Percentiles rank a stretch among this genome's conserved stretches.
These are phyloP conservation scores for Metarhizium rileyi DNA, from an alignment of 2,329 filamentous ascomycete genomes.

Conservation along the genomic window DNA sequence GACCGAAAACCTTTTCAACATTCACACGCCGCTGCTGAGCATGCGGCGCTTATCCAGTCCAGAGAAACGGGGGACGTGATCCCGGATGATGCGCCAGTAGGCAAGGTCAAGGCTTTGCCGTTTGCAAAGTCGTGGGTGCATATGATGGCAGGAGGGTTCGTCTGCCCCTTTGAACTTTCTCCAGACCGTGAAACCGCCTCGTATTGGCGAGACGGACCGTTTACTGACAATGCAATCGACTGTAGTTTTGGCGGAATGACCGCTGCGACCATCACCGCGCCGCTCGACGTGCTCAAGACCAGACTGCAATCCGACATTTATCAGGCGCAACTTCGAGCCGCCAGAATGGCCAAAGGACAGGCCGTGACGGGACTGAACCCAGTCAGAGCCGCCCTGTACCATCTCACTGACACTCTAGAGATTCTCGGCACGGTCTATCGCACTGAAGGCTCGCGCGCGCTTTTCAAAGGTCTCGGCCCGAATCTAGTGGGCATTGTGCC, in stretches of 20 bases:
- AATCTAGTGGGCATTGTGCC: slow-evolving; percentile 86
- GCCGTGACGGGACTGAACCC: slow-evolving; percentile 44
- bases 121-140: slow-evolving; percentile 81
- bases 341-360: slow-evolving; percentile 50
- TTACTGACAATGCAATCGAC: slow-evolving; percentile 9
- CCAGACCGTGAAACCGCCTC: neutral
- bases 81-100: slow-evolving; percentile 30
- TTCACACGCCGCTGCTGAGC: slow-evolving; percentile 20
- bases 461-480: slow-evolving; percentile 89
- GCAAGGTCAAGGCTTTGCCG: slow-evolving; percentile 32
- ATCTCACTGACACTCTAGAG: slow-evolving; percentile 77
- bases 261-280: slow-evolving; percentile 82
- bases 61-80: slow-evolving; percentile 50
- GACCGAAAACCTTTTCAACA: slow-evolving; percentile 21
- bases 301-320: slow-evolving; percentile 92
- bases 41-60: slow-evolving; percentile 42
- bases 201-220: neutral
- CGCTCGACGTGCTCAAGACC: slow-evolving; percentile 89
- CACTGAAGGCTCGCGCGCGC: slow-evolving; percentile 71
- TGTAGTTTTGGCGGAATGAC: slow-evolving; percentile 79
- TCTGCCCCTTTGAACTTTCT: slow-evolving; percentile 14
- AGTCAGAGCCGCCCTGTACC: slow-evolving; percentile 55
- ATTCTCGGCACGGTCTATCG: slow-evolving; percentile 75
- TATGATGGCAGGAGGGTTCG: slow-evolving; percentile 82
- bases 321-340: slow-evolving; percentile 66